Percentiles rank a stretch among this genome's conserved stretches.
Evolutionary conservation across 2,329 filamentous ascomycete genomes (phyloP).

Genomic region (Fusarium nodosum): DNA sequence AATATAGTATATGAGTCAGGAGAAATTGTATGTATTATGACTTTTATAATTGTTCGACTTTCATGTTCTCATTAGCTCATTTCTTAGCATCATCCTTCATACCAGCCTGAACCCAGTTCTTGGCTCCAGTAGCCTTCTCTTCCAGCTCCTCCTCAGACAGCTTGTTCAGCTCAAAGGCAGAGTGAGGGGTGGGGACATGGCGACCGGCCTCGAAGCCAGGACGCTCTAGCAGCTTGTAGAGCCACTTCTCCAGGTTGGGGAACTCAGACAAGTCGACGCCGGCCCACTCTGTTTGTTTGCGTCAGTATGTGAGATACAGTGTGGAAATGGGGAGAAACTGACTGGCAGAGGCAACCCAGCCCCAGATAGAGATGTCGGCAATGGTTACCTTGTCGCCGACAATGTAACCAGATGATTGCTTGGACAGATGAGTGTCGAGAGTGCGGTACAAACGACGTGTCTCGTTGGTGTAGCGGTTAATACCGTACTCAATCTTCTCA

Average conservation of each 20-base stretch:
- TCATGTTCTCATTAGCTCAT: conserved; percentile 32
- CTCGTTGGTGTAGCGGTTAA: conserved; percentile 86
- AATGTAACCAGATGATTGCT: conserved; percentile 68
- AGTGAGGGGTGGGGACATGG: conserved; percentile 77
- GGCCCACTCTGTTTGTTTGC: conserved; percentile 53
- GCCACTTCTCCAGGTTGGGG: conserved; percentile 81
- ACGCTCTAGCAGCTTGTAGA: conserved; percentile 76
- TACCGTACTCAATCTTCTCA: conserved; percentile 84
- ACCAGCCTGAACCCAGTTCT: conserved; percentile 75
- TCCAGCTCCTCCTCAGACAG: conserved; percentile 68
- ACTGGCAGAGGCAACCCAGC: conserved; percentile 75
- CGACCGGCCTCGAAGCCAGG: conserved; percentile 81
- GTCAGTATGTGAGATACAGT: background rate
- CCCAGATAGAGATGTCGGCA: conserved; percentile 85
- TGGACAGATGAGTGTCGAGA: conserved; percentile 77
- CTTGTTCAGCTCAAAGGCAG: conserved; percentile 64
- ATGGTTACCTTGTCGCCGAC: conserved; percentile 78
- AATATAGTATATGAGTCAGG: background rate
- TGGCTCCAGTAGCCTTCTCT: conserved; percentile 64
- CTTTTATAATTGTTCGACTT: conserved; percentile 1
- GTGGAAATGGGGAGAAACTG: conserved; percentile 25
- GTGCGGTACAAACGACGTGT: conserved; percentile 85
- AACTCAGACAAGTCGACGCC: conserved; percentile 77
- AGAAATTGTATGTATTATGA: conserved; percentile 14
- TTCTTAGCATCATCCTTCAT: conserved; percentile 77